Evolutionary conservation across 1,139 yeast genomes (phyloP), one percentile per base, ranked within the genome.

Genomic region (Yamadazyma mexicana): DNA sequence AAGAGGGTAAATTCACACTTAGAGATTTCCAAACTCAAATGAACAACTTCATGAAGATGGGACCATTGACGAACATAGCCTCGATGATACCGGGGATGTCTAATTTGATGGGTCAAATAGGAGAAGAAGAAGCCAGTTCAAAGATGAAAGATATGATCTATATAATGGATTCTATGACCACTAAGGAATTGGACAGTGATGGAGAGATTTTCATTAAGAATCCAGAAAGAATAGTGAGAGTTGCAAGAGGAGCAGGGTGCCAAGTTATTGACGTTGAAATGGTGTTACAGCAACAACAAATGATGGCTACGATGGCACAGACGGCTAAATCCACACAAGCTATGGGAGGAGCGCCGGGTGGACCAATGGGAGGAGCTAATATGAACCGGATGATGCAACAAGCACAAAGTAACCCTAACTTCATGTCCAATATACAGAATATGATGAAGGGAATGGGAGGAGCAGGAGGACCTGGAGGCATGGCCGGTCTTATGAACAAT

Each of bases 161-260:
- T 58, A 85, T 92, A 27, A 80, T 92, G 87, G 98, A 92, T 61
- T 88, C 97, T 2, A 92, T 92, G 98, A 91, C 96, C 1, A 85
- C 83, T 48, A 74, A 83, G 55, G 98, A 92, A 66, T 77, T 92
- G 47, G 96, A 89, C 52, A 79, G 89, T 47, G 98, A 92, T 59
- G 98, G 98, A 1, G 71, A 80, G 46, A 68, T 87, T 20, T 89
- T 92, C 61, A 75, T 79, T 34, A 81, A 83, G 38, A 81, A 91
- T 59, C 98, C 98, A 4, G 75, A 83, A 37, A 78, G 98, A 59
- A 80, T 92, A 40, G 78, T 91, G 16, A 76, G 98, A 53, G 94
- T 92, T 6, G 98, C 98, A 0, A 76, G 87, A 47, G 98, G 98
- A n/a, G 83, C 96, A 5, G 98, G 98, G 12, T 88, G 97, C 30